Base-by-base conservation (phyloP, 805 yeast genomes). In the Pichia pseudocactophila region DNA sequence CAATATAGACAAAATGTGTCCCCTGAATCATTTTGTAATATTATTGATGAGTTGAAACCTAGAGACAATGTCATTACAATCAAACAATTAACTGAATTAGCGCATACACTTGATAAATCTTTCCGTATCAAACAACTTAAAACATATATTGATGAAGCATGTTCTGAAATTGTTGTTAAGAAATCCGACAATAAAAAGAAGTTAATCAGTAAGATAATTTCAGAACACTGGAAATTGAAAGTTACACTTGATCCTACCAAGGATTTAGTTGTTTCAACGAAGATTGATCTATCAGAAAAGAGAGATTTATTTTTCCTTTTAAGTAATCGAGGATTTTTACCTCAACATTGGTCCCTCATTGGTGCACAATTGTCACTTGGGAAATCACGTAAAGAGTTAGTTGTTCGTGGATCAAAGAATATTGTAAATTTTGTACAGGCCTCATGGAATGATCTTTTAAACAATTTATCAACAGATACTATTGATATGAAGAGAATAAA, bases 291-390 rank as follows among this genome's bases (percentile, higher is more conserved):
- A 13, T 54, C 55, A 3, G 54, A 51, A 40, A 44, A 56, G 9
- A 49, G 62, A 39, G 65, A 62, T 27, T 45, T 60, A 18, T 62
- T 61, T 39, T 46, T 64, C 26, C 41, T 64, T 18, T 48, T 63
- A 6, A 57, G 64, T 27, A 55, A 59, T 36, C 51, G 50, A 3
- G 66, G 66, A 3, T 51, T 53, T 22, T 38, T 63, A 27, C 52
- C 61, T 36, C 57, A 56, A 42, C 56, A 56, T n/a, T 63, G 66
- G 66, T 48, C 64, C 9, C 47, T 57, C 26, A 44, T 58, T 20
- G 67, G 67, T n/a, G 68, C 66, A 5, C 56, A 52, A 33, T 37
- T 64, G 18, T 52, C 58, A 11, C 45, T 63, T 28, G 51, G 50
- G 25, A 44, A 54, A 1, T 54, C 55, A 13, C 51, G 56, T 7